phyloP scores from a whole-genome alignment of 2,329 filamentous ascomycete genomes.

The Xylaria sp. region DNA sequence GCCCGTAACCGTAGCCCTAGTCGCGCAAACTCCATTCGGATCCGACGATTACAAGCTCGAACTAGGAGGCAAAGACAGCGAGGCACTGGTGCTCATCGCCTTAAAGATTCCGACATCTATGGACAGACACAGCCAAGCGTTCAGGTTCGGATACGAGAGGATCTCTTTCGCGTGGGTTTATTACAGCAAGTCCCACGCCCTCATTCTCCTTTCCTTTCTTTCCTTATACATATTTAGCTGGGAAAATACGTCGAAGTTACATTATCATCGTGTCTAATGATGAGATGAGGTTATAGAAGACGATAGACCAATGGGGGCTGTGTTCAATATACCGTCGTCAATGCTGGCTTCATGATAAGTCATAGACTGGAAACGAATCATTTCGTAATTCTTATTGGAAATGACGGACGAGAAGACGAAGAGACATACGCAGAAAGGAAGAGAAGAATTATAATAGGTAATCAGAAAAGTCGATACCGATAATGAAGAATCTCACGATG shows the following conservation, averaged over 20 bases:
- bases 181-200: conserved; percentile 1
- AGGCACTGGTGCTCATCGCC: not conserved
- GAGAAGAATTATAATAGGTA: not conserved
- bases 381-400: not conserved
- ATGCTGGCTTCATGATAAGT: not conserved
- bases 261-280: conserved; percentile 1
- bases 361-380: not conserved
- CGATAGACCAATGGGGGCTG: not conserved
- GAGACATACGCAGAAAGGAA: not conserved
- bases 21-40: not conserved
- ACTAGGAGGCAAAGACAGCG: conserved; percentile 3
- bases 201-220: not conserved
- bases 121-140: not conserved
- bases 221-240: not conserved
- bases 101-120: conserved; percentile 3
- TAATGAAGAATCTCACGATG: too few relatives aligned
- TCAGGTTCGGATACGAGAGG: conserved; percentile 6
- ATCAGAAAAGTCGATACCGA: not conserved
- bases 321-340: not conserved
- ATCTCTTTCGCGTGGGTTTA: conserved; percentile 17
- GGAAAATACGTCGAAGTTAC: not conserved
- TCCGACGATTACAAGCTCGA: conserved; percentile 1
- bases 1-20: not conserved
- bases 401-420: not conserved
- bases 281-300: conserved; percentile 7